Evolutionary conservation across 495 filamentous ascomycete species (phyloP).

Genomic region (Aspergillus bertholletiae): DNA sequence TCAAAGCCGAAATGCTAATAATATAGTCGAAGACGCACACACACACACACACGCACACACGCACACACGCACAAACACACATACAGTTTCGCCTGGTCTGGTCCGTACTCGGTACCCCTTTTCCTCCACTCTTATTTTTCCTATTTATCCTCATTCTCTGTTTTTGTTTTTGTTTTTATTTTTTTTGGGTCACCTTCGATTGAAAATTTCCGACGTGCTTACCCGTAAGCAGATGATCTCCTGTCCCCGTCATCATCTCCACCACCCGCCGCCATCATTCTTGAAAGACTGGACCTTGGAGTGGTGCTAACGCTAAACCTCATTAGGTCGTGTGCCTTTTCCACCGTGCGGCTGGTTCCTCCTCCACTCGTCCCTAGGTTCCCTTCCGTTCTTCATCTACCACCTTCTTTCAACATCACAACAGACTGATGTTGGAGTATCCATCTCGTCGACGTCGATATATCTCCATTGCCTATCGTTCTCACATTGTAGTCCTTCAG

Average conservation of each 20-base stretch:
- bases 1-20: neutral
- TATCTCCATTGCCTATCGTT: neutral
- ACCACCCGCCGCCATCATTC: neutral
- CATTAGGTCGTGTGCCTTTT: slow-evolving; percentile 8
- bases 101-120: too few species aligned
- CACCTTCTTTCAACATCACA: slow-evolving; percentile 1
- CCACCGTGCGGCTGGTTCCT: slow-evolving; percentile 1
- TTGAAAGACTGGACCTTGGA: neutral
- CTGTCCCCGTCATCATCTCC: too few species aligned
- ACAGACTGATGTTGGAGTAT: neutral
- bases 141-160: neutral
- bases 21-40: too few species aligned
- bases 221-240: neutral
- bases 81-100: neutral
- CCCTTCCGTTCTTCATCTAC: slow-evolving; percentile 1
- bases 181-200: neutral
- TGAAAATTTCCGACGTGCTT: neutral
- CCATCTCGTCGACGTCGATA: neutral
- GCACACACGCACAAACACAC: too few species aligned
- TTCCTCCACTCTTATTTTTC: neutral
- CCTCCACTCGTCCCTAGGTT: slow-evolving; percentile 2
- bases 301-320: neutral
- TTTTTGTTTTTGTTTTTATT: slow-evolving; percentile 11
- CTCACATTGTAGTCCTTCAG: slow-evolving; percentile 33
- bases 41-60: too few species aligned